Base-by-base conservation (phyloP, 2,329 filamentous ascomycete genomes). In the Pseudogymnoascus pannorum region DNA sequence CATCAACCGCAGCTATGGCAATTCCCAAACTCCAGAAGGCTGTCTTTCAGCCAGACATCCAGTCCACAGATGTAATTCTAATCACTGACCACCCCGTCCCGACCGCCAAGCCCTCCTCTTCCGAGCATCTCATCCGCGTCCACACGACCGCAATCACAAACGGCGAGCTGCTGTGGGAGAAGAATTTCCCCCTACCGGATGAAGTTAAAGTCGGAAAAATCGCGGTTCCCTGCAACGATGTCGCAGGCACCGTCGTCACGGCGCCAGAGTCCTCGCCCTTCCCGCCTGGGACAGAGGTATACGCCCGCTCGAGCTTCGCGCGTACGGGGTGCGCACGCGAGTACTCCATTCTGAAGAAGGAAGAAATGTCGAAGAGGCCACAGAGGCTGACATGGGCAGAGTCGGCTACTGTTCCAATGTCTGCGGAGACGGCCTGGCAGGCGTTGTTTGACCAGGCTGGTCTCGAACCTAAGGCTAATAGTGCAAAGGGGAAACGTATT, bases 141-240 rank as follows among this genome's bases (percentile, higher is more conserved):
- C 71, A 75, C 60, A 66, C 74, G 54, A 71, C 71, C 38, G 72
- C 75, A 4, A 70, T 77, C 16, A 77, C 74, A 33, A 70, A 73
- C 3, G 73, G 74, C n/a, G 78, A 79, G 62, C 73, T 79, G 8
- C 68, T 70, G 64, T 79, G 77, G 78, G 71, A 74, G 2, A 70
- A 70, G 35, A 67, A 71, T 18, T 71, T 72, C 60, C 60, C 71
- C 11, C 58, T 63, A 2, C 64, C 67, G 2, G 66, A 64, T 2
- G 57, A 35, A 2, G 2, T 38, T 12, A 18, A 5, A 5, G 66
- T 61, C 2, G 35, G 69, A 7, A 68, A 65, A 24, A 59, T 67
- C 7, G 67, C 72, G 9, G 69, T 77, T 20, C 77, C 76, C 2
- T 75, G 75, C 63, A 73, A 73, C 54, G 77, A 80, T 66, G 63